Base-by-base conservation (phyloP, 164 flowering plant species). In the Vitis labrusca region DNA sequence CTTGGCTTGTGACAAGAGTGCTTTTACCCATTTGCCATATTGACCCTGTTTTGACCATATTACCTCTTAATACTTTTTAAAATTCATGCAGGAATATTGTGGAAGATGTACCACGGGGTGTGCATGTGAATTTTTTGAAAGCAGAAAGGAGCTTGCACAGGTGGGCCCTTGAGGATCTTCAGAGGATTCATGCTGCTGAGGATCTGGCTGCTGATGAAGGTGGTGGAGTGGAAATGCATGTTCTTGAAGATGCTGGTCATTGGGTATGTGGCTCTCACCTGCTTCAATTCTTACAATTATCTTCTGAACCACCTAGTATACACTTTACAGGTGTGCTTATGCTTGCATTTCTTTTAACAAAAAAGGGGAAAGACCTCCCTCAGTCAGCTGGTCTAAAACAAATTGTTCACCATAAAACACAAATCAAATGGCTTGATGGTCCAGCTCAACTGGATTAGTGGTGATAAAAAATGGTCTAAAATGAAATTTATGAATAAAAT, bases 211-310 rank as follows among this genome's bases (percentile, higher is more conserved):
- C 78, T 59, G 91, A 90, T 50, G 97, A 89, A 73, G 97, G 97
- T 66, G 97, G 84, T 65, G 97, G 92, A 53, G 97, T 92, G 76
- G 84, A 92, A 76, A 92, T 94, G 97, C 99, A 94, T 73, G 97
- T 92, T 63, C 97, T 94, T 67, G 95, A 94, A 85, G 99, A 92
- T 83, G 93, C 99, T 70, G 99, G 99, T 15, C 99, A 94, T 73
- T 94, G 99, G 99, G 99, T 92, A 85, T 71, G 79, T 78, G 63
- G 17, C 8, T 63, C 9, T 63, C 29, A 56, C 30, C 17, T n/a
- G 3, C 5, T 32, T n/a, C 8, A 17, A 13, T 50, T 59, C 6
- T 44, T 8, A 44, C 2, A 52, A 11, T 52, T 15, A 11, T 11
- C 56, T 52, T 15, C 13, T 3, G 7, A 13, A 51, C 53, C 9